Evolutionary conservation across 2,329 filamentous ascomycete genomes (phyloP).

Genomic region (Geosmithia putterillii): DNA sequence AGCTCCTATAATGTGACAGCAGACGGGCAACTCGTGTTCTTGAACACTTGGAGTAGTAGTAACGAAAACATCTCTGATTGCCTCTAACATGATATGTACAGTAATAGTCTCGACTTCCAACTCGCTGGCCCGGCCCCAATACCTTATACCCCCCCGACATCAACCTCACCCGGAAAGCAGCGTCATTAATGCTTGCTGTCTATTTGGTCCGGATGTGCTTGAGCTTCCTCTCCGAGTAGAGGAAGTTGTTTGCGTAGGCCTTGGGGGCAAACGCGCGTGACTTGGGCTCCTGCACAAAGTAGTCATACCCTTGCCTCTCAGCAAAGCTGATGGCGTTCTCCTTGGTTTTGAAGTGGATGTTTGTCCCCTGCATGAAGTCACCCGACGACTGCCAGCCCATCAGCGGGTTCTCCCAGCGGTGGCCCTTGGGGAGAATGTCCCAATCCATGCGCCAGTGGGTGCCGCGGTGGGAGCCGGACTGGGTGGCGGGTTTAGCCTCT

Average conservation of each 20-base stretch:
- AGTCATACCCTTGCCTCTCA: conserved; percentile 98
- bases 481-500: conserved; percentile 86
- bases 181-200: too few species aligned
- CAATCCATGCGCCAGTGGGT: conserved; percentile 96
- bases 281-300: conserved; percentile 96
- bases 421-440: conserved; percentile 84
- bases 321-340: conserved; percentile 92
- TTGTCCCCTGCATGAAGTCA: conserved; percentile 89
- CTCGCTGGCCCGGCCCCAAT: too few species aligned
- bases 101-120: too few species aligned
- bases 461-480: conserved; percentile 78
- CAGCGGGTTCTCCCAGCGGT: conserved; percentile 95
- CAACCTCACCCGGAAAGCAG: too few species aligned
- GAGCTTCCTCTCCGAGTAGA: conserved; percentile 73
- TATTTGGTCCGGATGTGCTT: conserved; percentile 80
- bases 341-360: conserved; percentile 82
- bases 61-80: neutral
- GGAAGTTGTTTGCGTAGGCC: conserved; percentile 94
- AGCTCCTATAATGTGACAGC: too few species aligned
- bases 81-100: conserved; percentile 5
- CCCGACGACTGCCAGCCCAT: conserved; percentile 98
- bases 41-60: neutral
- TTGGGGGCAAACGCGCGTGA: conserved; percentile 76
- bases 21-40: too few species aligned
- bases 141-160: too few species aligned